Base-by-base conservation (phyloP, 495 filamentous ascomycete species). In the Neurospora sp. region DNA sequence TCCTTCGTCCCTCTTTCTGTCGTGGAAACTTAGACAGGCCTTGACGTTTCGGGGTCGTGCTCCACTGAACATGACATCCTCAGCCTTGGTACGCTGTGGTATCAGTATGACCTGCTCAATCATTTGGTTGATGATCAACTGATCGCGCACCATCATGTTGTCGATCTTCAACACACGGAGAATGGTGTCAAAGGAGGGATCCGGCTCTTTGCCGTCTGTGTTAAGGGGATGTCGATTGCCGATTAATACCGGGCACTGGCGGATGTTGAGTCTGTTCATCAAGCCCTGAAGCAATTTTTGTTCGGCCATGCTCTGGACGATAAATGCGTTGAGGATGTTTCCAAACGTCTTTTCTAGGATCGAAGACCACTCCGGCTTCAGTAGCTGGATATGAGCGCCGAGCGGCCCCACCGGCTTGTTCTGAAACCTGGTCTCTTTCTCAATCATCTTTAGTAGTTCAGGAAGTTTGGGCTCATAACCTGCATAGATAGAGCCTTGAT, bases 91-190 rank as follows among this genome's bases (percentile, higher is more conserved):
- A 20, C 92, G 83, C 53, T 89, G 81, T 59, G 89, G 86, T 65
- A 98, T 89, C 3, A 99, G 80, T 10, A 97, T 85, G 12, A 90
- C 89, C 77, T 98, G 94, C 72, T 99, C 96, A 65, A 97, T 92
- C 9, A 84, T 81, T 76, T 94, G 86, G 70, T 89, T 90, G 79
- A 99, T 93, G 79, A 99, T 91, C 40, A 98, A 82, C 69, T 94
- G 91, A 73, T 91, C 90, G 41, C 89, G 89, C 31, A 96, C 92
- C 59, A 90, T 80, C 16, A 90, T 87, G 78, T 95, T 89, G 74
- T 96, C 91, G 75, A 99, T 90, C 83, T 94, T 89, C 48, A 99
- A 85, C 6, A 91, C 88, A 69, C 92, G 87, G 44, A 98, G 83
- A 40, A 92, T 89, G 3, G 96, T 98, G 70, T 92, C 88, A 73